Evolutionary conservation across 148 eudicot genomes (phyloP).

Genomic region (Mesembryanthemum crystallinum): DNA sequence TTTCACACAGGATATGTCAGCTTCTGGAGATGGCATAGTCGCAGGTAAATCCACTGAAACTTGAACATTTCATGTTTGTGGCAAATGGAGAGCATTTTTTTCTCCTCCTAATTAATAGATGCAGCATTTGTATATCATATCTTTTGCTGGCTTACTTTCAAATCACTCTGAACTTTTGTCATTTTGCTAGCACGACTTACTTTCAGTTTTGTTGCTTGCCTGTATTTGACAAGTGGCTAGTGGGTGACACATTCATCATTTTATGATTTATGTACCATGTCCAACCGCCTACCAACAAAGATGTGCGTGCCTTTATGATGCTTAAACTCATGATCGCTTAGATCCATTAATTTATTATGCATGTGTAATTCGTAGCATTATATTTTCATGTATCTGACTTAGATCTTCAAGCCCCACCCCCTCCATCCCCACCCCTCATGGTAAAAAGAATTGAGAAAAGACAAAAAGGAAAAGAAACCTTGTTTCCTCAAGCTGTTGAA

Average conservation of each 20-base stretch:
- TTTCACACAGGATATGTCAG: conserved; percentile 80
- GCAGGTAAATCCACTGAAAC: conserved; percentile 59
- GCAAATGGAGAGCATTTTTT: conserved; percentile 5
- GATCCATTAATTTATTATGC: no score
- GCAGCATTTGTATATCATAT: background rate
- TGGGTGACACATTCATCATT: background rate
- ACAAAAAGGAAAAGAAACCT: no score
- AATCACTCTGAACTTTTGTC: background rate
- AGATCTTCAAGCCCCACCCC: no score
- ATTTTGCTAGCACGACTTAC: background rate
- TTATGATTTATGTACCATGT: background rate
- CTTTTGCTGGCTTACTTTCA: background rate
- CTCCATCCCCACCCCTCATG: no score
- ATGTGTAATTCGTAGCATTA: no score
- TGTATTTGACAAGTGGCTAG: background rate
- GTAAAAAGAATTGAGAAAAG: no score
- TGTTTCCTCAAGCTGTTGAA: no score
- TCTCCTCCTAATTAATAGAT: background rate
- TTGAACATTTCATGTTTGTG: background rate
- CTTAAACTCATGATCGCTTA: background rate
- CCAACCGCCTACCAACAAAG: background rate
- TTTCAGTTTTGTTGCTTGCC: conserved; percentile 5
- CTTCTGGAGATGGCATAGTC: conserved; percentile 91
- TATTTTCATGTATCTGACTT: no score
- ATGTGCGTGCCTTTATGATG: background rate